Percentiles rank a stretch among this genome's conserved stretches.
phyloP scores from a whole-genome alignment of 805 yeast species.

The Candida krabiensis region DNA sequence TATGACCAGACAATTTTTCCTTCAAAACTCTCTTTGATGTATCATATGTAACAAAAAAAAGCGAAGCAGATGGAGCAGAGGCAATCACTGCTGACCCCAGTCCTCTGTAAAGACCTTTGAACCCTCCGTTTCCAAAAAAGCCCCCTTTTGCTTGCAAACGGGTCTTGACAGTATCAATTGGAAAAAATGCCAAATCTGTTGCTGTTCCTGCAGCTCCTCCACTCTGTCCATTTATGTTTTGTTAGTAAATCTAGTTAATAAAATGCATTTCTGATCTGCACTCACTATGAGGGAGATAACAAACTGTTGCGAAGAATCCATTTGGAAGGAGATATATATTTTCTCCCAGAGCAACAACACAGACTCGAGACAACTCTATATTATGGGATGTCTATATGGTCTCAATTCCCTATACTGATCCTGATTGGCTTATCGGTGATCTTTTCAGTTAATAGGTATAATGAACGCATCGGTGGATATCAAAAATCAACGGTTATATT shows the following conservation, averaged over 20 bases:
- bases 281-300: conserved; percentile 20
- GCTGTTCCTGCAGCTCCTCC: conserved; percentile 98
- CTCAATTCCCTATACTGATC: no score
- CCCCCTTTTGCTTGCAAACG: conserved; percentile 95
- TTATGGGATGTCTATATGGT: no score
- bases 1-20: conserved; percentile 18
- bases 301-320: conserved; percentile 12
- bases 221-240: conserved; percentile 39
- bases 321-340: background rate
- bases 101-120: conserved; percentile 87
- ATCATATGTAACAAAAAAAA: conserved; percentile 85
- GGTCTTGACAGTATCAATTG: conserved; percentile 93
- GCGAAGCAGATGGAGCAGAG: conserved; percentile 85
- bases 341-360: no score
- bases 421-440: no score
- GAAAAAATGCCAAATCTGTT: conserved; percentile 92
- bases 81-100: conserved; percentile 92
- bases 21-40: conserved; percentile 48
- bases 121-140: conserved; percentile 89
- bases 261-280: no score
- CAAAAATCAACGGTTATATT: no score
- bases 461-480: no score
- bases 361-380: no score
- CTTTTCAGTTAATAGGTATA: no score
- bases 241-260: conserved; percentile 3